phyloP scores from a whole-genome alignment of 1,284 basidiomycete genomes.

The Sphaerobolus stellatus region DNA sequence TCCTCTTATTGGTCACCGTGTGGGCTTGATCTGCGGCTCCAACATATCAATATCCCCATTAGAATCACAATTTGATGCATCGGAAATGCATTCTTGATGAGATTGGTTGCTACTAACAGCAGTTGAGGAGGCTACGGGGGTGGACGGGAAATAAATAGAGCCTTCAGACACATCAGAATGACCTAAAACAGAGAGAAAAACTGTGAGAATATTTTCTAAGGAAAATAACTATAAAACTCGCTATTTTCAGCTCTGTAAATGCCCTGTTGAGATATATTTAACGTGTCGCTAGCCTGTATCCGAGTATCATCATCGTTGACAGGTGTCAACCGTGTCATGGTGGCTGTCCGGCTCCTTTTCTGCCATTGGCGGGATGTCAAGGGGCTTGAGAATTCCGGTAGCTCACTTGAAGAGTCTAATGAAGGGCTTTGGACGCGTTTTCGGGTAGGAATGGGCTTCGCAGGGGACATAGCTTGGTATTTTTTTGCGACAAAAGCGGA shows the following conservation, averaged over 20 bases:
- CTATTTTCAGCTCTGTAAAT: no score
- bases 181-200: no score
- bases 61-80: neutral
- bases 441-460: neutral
- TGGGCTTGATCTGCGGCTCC: neutral
- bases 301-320: no score
- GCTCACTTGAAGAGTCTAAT: neutral
- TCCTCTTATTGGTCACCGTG: neutral
- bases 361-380: no score
- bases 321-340: no score
- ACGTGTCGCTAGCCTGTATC: neutral
- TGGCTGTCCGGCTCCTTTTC: no score
- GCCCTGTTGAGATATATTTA: no score
- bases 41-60: neutral
- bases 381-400: neutral
- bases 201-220: no score
- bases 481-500: slow-evolving; percentile 4
- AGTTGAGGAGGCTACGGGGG: neutral
- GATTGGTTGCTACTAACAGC: neutral
- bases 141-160: neutral
- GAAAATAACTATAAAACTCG: no score
- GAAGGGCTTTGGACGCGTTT: neutral
- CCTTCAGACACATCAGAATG: neutral
- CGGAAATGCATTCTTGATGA: no score
- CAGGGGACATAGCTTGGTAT: slow-evolving; percentile 4